A percentile compares a stretch with the other conserved stretches of the same genome.
These are phyloP conservation scores for Bipolaris sorokiniana DNA, from an alignment of 2,329 filamentous ascomycete genomes.

Conservation along the genomic window DNA sequence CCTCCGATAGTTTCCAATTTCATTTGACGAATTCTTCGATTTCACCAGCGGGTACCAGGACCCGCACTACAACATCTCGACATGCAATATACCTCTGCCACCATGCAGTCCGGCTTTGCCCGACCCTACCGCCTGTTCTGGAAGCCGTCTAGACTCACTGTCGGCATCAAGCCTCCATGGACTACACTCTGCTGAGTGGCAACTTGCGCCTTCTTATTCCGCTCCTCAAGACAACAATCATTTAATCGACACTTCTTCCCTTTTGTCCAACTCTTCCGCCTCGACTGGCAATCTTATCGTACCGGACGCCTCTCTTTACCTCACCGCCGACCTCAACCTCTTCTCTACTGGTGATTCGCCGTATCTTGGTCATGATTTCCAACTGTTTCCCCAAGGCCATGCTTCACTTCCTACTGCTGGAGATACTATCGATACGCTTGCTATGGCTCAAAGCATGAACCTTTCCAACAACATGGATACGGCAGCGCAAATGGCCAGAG, in stretches of 20 bases:
- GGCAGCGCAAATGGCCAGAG: constrained; percentile 34
- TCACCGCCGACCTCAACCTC: constrained; percentile 33
- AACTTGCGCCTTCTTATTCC: constrained; percentile 36
- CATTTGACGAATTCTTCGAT: constrained; percentile 46
- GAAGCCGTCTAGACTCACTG: constrained; percentile 34
- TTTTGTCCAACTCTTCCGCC: constrained; percentile 32
- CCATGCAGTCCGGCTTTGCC: constrained; percentile 32
- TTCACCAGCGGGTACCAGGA: constrained; percentile 45
- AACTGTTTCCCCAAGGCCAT: constrained; percentile 23
- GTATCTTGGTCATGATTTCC: constrained; percentile 31
- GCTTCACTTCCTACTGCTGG: constrained; percentile 20
- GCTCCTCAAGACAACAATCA: constrained; percentile 27
- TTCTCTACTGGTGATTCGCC: constrained; percentile 31
- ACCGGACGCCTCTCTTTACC: constrained; percentile 28
- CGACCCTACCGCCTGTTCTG: constrained; percentile 29
- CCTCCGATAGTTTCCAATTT: constrained; percentile 43
- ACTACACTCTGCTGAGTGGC: constrained; percentile 36
- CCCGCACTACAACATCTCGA: constrained; percentile 42
- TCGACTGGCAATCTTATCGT: constrained; percentile 26
- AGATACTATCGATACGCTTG: constrained; percentile 20
- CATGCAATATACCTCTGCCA: constrained; percentile 37
- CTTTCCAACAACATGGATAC: constrained; percentile 23
- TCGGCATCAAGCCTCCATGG: constrained; percentile 34
- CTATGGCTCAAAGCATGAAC: constrained; percentile 27
- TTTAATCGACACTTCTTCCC: constrained; percentile 26